phyloP scores from a whole-genome alignment of 331 rosid genomes.

The Rhamnella rubrinervis region DNA sequence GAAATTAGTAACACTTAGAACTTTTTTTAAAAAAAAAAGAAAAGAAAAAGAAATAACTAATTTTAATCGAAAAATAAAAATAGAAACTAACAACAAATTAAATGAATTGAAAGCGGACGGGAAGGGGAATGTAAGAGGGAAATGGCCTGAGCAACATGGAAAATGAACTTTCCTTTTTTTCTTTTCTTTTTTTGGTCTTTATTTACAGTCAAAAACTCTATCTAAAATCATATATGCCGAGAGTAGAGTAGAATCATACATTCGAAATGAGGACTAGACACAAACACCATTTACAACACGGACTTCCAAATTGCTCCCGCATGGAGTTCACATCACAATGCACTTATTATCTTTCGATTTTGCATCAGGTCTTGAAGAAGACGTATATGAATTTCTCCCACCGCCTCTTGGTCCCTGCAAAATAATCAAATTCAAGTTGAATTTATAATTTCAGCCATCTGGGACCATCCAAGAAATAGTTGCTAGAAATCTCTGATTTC shows the following conservation, averaged over 20 bases:
- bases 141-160: constrained; percentile 17
- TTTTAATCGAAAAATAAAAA: no score
- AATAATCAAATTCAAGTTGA: constrained; percentile 4
- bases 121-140: neutral
- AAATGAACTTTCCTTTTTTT: constrained; percentile 28
- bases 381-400: constrained; percentile 38
- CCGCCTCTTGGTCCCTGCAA: constrained; percentile 68
- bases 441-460: neutral
- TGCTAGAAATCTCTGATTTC: neutral
- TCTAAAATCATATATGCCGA: constrained; percentile 37
- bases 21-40: no score
- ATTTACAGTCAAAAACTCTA: constrained; percentile 49
- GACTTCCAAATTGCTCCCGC: constrained; percentile 30
- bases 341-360: constrained; percentile 88
- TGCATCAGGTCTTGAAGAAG: constrained; percentile 63
- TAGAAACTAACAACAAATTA: neutral
- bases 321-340: constrained; percentile 71
- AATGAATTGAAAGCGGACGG: no score
- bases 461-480: neutral
- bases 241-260: constrained; percentile 25
- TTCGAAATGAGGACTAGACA: constrained; percentile 20
- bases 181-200: constrained; percentile 29
- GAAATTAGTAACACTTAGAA: no score
- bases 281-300: constrained; percentile 38
- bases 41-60: no score